Conservation (phyloP, 2,329 filamentous ascomycete species). For the Hypoxylon sp. region DNA sequence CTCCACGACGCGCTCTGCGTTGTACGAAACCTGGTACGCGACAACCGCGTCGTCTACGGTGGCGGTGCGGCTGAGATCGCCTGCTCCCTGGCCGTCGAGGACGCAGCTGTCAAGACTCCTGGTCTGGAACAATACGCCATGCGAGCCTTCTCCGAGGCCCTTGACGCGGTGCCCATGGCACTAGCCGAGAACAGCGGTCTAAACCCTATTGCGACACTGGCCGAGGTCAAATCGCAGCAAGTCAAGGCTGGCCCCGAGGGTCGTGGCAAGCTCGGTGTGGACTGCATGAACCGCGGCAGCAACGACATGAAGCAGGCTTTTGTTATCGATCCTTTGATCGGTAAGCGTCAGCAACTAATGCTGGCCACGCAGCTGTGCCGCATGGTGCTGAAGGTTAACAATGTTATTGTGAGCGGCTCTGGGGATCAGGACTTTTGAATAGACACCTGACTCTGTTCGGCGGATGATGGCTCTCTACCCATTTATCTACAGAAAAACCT, state of each 20-base stretch:
- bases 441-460: background rate
- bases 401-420: slow-evolving; percentile 90
- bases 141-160: slow-evolving; percentile 95
- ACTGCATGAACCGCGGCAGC: slow-evolving; percentile 96
- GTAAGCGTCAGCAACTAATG: slow-evolving; percentile 96
- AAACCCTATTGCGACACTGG: slow-evolving; percentile 94
- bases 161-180: slow-evolving; percentile 94
- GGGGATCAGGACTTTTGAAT: slow-evolving; percentile 88
- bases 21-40: slow-evolving; percentile 93
- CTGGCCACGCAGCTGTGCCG: slow-evolving; percentile 97
- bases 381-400: slow-evolving; percentile 98
- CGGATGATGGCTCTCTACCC: background rate
- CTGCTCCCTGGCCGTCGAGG: slow-evolving; percentile 95
- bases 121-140: slow-evolving; percentile 99
- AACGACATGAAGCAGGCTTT: slow-evolving; percentile 99
- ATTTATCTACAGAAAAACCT: background rate
- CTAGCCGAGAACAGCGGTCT: slow-evolving; percentile 97
- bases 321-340: slow-evolving; percentile 97
- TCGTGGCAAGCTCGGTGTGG: slow-evolving; percentile 83
- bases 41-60: slow-evolving; percentile 98
- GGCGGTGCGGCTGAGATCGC: slow-evolving; percentile 97
- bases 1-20: slow-evolving; percentile 98
- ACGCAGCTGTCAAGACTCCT: slow-evolving; percentile 92
- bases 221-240: slow-evolving; percentile 95
- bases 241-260: slow-evolving; percentile 75